phyloP scores from a whole-genome alignment of 129 eudicot species.

The Cynara cardunculus region DNA sequence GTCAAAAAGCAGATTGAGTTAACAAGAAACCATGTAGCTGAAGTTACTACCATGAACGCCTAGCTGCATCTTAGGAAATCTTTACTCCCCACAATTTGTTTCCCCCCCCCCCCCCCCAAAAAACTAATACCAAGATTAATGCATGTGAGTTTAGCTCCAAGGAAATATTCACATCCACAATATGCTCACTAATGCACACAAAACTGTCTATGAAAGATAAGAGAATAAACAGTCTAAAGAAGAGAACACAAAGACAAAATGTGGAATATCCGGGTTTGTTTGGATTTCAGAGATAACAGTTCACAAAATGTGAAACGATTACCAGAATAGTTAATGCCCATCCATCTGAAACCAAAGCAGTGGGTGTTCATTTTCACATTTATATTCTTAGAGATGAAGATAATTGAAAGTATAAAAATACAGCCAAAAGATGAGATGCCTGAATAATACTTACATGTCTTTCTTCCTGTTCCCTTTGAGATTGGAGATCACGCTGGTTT shows the following conservation, averaged over 20 bases:
- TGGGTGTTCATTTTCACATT: background rate
- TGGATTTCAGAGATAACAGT: background rate
- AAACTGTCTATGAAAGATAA: too few species aligned
- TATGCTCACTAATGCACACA: too few species aligned
- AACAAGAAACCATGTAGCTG: background rate
- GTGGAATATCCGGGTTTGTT: too few species aligned
- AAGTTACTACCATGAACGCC: background rate
- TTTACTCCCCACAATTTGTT: too few species aligned
- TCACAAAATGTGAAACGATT: background rate
- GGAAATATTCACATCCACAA: too few species aligned
- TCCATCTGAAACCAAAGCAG: background rate
- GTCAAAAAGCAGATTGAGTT: background rate
- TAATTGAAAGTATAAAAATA: background rate
- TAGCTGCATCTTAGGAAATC: background rate
- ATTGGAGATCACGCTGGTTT: conserved; percentile 69
- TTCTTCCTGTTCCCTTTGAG: conserved; percentile 64
- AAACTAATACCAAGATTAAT: too few species aligned
- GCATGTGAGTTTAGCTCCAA: too few species aligned
- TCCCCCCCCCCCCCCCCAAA: too few species aligned
- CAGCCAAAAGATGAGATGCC: background rate
- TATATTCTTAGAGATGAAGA: background rate
- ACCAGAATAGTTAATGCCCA: background rate
- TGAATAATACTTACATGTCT: conserved; percentile 50
- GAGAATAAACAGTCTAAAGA: too few species aligned
- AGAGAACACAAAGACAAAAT: too few species aligned